These are phyloP conservation scores for Scalesia atractyloides DNA, from an alignment of 129 eudicot genomes.

Conservation along the genomic window DNA sequence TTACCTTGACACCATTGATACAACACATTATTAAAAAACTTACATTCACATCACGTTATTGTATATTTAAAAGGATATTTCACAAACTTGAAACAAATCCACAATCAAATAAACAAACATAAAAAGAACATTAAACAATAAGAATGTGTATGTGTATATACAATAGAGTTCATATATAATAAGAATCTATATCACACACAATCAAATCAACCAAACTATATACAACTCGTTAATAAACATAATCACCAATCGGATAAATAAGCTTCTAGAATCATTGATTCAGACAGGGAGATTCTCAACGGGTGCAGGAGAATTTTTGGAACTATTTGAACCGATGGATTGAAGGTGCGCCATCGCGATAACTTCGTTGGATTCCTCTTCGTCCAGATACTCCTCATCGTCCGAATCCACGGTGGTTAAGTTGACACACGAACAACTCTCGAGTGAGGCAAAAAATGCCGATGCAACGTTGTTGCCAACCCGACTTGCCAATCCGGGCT, in stretches of 20 bases:
- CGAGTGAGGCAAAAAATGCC: conserved; percentile 88
- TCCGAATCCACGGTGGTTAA: conserved; percentile 72
- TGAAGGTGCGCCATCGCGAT: conserved; percentile 51
- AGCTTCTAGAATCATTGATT: conserved; percentile 5
- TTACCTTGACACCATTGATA: too few species aligned
- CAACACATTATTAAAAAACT: too few species aligned
- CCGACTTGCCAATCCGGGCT: conserved; percentile 70
- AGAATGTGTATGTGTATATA: too few species aligned
- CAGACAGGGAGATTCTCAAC: conserved; percentile 77
- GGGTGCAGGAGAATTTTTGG: conserved; percentile 28
- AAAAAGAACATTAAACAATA: too few species aligned
- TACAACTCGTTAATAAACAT: not conserved
- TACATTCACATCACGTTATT: too few species aligned
- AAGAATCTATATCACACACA: not conserved
- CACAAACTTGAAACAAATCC: too few species aligned
- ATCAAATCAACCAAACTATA: conserved; percentile 3
- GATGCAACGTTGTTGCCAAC: conserved; percentile 76
- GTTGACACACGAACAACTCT: conserved; percentile 85
- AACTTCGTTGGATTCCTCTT: conserved; percentile 68
- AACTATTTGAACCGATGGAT: conserved; percentile 25
- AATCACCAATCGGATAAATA: not conserved
- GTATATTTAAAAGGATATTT: too few species aligned
- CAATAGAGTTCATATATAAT: too few species aligned
- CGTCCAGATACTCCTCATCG: conserved; percentile 58
- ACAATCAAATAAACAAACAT: too few species aligned